phyloP scores from a whole-genome alignment of 257 asterid species.

The Ajuga chamaepitys region DNA sequence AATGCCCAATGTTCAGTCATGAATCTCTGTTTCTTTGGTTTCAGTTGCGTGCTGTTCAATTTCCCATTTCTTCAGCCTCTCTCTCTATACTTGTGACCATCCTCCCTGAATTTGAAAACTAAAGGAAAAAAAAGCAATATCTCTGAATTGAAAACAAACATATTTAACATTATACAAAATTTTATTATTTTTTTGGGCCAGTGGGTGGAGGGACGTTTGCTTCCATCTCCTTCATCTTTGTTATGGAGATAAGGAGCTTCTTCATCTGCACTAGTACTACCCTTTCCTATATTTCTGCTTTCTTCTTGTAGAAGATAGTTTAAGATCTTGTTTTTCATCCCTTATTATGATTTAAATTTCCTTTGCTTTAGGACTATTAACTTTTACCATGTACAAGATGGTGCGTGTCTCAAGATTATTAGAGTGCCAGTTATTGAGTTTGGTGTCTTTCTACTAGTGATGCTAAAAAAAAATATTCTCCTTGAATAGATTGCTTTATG shows the following conservation, averaged over 20 bases:
- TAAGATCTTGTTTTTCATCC: background rate
- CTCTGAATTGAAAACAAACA: too few relatives aligned
- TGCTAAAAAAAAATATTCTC: background rate
- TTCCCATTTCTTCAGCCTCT: background rate
- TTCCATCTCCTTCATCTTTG: background rate
- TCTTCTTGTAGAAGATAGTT: background rate
- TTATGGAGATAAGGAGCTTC: background rate
- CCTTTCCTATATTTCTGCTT: background rate
- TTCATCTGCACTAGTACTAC: background rate
- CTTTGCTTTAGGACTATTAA: background rate
- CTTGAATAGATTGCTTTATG: background rate
- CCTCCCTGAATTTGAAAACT: too few relatives aligned
- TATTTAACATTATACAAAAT: too few relatives aligned
- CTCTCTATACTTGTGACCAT: too few relatives aligned
- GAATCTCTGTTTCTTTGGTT: background rate
- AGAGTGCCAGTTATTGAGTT: constrained; percentile 2
- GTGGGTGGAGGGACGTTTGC: background rate
- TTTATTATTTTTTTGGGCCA: background rate
- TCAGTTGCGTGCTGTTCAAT: background rate
- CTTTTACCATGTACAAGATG: background rate
- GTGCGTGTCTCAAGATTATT: background rate
- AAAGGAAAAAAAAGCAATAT: too few relatives aligned
- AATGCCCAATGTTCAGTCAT: constrained; percentile 8
- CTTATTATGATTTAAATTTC: background rate
- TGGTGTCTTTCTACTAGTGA: background rate